Evolutionary conservation across 257 asterid species (phyloP).

Genomic region (Solanum etuberosum): DNA sequence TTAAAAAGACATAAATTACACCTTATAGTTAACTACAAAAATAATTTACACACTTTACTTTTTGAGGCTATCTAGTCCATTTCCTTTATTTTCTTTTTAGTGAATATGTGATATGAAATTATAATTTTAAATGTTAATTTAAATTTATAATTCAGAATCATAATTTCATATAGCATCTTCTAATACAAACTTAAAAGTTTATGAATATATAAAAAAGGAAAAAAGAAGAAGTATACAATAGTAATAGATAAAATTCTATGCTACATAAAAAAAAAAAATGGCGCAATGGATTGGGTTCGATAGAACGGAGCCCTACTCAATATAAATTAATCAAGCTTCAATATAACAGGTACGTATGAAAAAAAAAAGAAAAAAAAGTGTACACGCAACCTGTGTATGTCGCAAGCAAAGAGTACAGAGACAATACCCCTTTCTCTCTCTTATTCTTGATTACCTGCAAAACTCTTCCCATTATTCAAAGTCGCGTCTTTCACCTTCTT

Average conservation of each 20-base stretch:
- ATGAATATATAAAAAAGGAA: too few relatives aligned
- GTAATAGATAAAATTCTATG: too few relatives aligned
- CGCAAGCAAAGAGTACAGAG: neutral
- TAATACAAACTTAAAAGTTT: neutral
- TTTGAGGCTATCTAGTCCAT: neutral
- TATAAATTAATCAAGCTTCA: too few relatives aligned
- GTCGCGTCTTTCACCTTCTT: slow-evolving; percentile 20
- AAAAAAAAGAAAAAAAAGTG: too few relatives aligned
- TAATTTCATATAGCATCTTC: neutral
- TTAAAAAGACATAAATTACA: neutral
- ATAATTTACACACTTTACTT: neutral
- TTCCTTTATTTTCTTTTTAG: neutral
- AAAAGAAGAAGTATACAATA: too few relatives aligned
- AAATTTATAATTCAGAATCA: too few relatives aligned
- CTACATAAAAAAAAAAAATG: too few relatives aligned
- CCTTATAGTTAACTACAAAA: neutral
- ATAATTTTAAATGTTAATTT: too few relatives aligned
- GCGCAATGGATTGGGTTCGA: fast-evolving
- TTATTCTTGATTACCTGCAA: slow-evolving; percentile 10
- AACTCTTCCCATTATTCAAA: slow-evolving; percentile 37
- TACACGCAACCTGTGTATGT: neutral
- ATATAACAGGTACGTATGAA: too few relatives aligned
- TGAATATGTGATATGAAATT: neutral
- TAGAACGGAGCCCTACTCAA: too few relatives aligned
- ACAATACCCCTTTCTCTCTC: neutral